These are phyloP conservation scores for Erodium texanum DNA, from an alignment of 441 rosid genomes.

Conservation along the genomic window DNA sequence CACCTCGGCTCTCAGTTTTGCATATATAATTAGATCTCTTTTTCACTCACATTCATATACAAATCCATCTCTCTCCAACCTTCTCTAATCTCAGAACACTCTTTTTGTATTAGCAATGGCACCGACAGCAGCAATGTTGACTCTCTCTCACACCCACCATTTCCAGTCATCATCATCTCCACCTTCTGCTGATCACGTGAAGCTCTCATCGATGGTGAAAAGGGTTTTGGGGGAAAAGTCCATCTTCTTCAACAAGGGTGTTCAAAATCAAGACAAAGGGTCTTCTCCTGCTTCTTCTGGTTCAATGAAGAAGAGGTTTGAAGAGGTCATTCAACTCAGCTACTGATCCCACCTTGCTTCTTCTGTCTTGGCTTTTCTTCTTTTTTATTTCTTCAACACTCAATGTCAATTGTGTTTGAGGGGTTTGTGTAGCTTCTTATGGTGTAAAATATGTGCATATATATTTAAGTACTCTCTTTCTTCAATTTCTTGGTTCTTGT, in stretches of 20 bases:
- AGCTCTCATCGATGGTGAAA: constrained; percentile 1
- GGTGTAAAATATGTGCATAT: not conserved
- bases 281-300: not conserved
- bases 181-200: not conserved
- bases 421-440: not conserved
- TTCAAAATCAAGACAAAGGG: not conserved
- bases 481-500: too few species aligned
- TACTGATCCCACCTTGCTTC: not conserved
- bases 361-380: too few species aligned
- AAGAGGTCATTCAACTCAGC: not conserved
- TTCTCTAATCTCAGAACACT: too few species aligned
- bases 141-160: not conserved
- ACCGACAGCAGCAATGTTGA: not conserved
- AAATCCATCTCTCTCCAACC: not conserved
- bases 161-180: not conserved
- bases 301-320: constrained; percentile 1
- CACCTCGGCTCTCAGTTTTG: too few species aligned
- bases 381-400: too few species aligned
- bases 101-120: not conserved
- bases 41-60: not conserved
- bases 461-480: too few species aligned
- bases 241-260: not conserved
- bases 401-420: too few species aligned
- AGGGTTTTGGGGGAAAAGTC: not conserved
- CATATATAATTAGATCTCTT: too few species aligned